Base-by-base conservation (phyloP, 495 filamentous ascomycete genomes). In the Xylaria grammica region DNA sequence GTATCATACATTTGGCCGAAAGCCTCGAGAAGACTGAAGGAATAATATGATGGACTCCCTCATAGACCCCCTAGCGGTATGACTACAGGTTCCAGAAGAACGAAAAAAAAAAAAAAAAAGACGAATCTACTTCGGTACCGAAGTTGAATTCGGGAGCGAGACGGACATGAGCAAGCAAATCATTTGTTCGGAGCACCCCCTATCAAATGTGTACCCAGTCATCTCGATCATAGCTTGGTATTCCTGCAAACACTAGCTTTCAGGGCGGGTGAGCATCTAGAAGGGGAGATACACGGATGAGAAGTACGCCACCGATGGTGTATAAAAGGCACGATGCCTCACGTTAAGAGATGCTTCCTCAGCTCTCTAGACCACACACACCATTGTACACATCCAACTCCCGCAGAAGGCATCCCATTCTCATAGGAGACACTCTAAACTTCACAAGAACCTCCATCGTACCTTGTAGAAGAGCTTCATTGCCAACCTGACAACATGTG, bases 401-500 rank as follows among this genome's bases (percentile, higher is more conserved):
- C 22, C 42, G 34, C 4, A 36, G 10, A 42, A 22, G 4, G 48
- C 42, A 48, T 24, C 34, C 11, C 5, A 6, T 11, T 11, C 11
- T 6, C n/a, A 13, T 11, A n/a, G 17, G 15, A n/a, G 4, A n/a
- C 40, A 8, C 19, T 27, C 0, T 29, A 56, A 29, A 30, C 19
- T 10, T 44, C 5, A 34, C 32, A 52, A 42, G 15, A 9, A 46
- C 19, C 10, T 24, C 27, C 13, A 30, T 26, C 15, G 13, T 5
- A 0, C 11, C n/a, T 29, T 29, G 11, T 13, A 53, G 49, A 52
- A 52, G 13, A 51, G 32, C 52, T 24, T 42, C 27, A 11, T 7
- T 22, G 5, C 27, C 40, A 46, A 30, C 52, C 1, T 15, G 4
- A 58, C 34, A 40, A 54, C 13, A 50, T 45, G 61, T 63, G 60